Base-by-base conservation (phyloP, 2,329 filamentous ascomycete species). In the Zasmidium citrigriseum region DNA sequence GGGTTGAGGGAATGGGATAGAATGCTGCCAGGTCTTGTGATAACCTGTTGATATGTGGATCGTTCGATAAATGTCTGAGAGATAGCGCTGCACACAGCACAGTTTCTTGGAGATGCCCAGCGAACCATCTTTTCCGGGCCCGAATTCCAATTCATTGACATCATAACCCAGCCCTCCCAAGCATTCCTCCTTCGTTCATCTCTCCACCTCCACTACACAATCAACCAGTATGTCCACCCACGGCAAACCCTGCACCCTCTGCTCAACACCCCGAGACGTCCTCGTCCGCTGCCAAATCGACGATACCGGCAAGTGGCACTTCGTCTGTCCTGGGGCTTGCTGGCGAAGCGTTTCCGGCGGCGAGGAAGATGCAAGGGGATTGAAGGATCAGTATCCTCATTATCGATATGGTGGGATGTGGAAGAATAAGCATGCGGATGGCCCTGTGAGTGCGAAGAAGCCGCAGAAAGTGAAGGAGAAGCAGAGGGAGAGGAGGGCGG, bases 281-380 rank as follows among this genome's bases (percentile, higher is more conserved):
- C 72, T 79, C 0, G 71, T 80, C 1, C 75, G 77, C 49, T 79
- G 77, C 64, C 76, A 77, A 58, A 75, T 76, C 55, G 76, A 79
- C 63, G 64, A 68, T 0, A 72, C 71, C 1, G 61, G 57, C 3
- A 71, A 65, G 57, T 79, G 77, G 77, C 71, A 78, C 61, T 76
- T 80, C 53, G 71, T 80, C 9, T 79, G 77, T 59, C 73, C 76
- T 0, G 75, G 76, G 3, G 61, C 67, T 16, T 79, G 77, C 67
- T 80, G 77, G 78, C 70, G 69, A 27, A 64, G 68, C 1, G 76
- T 79, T 1, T 76, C 73, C 1, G 77, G 77, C n/a, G 77, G 77
- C 5, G 68, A 75, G 1, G 73, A 76, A 38, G 77, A 80, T 62
- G 77, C 72, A 4, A 71, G 74, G 44, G 64, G 65, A 21, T 46